phyloP scores from a whole-genome alignment of 164 flowering plant species.

The Chimonanthus salicifolius region DNA sequence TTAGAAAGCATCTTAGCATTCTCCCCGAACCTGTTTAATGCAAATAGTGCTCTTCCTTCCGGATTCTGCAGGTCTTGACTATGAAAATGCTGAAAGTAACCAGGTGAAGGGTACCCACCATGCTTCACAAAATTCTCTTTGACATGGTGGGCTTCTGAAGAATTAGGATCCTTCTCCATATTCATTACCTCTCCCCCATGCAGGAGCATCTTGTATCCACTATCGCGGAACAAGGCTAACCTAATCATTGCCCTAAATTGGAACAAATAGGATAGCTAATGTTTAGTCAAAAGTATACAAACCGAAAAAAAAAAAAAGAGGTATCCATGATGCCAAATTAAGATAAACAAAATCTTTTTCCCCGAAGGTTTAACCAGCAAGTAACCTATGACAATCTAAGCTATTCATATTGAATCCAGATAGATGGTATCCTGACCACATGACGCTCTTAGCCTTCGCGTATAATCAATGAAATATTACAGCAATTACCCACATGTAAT shows the following conservation, averaged over 20 bases:
- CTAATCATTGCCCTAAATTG: conserved; percentile 64
- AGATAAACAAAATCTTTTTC: neutral
- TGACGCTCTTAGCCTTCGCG: neutral
- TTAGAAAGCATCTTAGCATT: conserved; percentile 62
- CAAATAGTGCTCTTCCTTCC: conserved; percentile 78
- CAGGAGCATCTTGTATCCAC: conserved; percentile 90
- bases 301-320: too few species aligned
- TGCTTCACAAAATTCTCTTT: conserved; percentile 22
- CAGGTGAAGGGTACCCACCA: conserved; percentile 28
- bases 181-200: conserved; percentile 76
- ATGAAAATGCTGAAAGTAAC: conserved; percentile 20
- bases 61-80: conserved; percentile 37
- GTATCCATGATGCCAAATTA: neutral
- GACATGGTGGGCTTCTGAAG: conserved; percentile 24
- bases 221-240: conserved; percentile 60
- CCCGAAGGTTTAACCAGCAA: neutral
- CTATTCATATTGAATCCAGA: neutral
- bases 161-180: conserved; percentile 22
- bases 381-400: neutral
- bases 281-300: neutral
- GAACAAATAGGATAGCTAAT: neutral
- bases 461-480: too few species aligned
- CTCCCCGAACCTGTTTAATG: conserved; percentile 74
- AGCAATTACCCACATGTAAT: neutral
- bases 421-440: neutral